These are phyloP conservation scores for Vitis vinifera DNA, from an alignment of 164 flowering plant species.

Conservation along the genomic window DNA sequence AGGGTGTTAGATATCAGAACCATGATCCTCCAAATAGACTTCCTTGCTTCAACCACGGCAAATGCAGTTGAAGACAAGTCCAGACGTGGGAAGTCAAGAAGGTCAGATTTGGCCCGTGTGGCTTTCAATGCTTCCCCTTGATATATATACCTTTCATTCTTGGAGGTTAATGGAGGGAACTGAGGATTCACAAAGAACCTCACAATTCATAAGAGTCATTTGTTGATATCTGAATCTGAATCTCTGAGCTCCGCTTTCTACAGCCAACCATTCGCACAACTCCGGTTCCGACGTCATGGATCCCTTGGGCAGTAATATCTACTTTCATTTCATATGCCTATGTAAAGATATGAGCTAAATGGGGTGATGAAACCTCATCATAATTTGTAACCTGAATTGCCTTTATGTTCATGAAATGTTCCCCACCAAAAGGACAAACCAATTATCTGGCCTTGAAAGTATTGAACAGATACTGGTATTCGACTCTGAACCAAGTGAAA, in stretches of 20 bases:
- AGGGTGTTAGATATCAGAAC: conserved; percentile 57
- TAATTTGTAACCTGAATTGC: conserved; percentile 23
- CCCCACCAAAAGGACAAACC: conserved; percentile 27
- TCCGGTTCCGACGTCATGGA: conserved; percentile 56
- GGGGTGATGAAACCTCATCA: conserved; percentile 14
- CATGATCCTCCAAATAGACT: conserved; percentile 48
- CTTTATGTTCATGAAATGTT: conserved; percentile 26
- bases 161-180: conserved; percentile 42
- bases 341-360: conserved; percentile 13
- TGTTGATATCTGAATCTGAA: not conserved
- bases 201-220: conserved; percentile 47
- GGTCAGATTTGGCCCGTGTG: conserved; percentile 38
- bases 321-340: not conserved
- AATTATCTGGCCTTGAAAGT: not conserved
- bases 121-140: conserved; percentile 57
- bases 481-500: conserved; percentile 15
- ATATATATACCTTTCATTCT: conserved; percentile 13
- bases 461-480: conserved; percentile 22
- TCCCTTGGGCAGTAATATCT: conserved; percentile 63
- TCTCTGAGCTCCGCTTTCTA: conserved; percentile 18
- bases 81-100: conserved; percentile 47
- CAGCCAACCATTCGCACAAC: conserved; percentile 72
- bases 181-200: conserved; percentile 45
- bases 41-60: conserved; percentile 8
- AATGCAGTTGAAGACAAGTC: conserved; percentile 27